Evolutionary conservation across 2,329 filamentous ascomycete genomes (phyloP), one percentile per base, ranked within the genome.

Genomic region (Monascus ruber): DNA sequence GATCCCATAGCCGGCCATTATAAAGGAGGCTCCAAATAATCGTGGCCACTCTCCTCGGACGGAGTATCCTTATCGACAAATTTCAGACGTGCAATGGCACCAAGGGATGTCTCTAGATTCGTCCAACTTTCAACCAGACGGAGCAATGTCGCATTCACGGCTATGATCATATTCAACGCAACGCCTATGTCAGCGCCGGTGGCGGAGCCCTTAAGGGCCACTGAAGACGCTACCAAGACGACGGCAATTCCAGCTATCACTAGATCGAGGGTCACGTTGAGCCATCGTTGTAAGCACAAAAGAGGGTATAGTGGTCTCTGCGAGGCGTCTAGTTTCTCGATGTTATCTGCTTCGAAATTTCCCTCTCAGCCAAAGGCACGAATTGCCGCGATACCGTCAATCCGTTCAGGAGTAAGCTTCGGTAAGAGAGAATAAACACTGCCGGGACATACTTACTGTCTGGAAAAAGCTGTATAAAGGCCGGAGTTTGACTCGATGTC

Each of bases 401-500:
- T 17, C 17, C 3, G 17, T 3, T 3, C 17, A 17, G 17, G 17
- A 17, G 3, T 17, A 17, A 17, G 17, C 17, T 17, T 17, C 3
- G 17, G 17, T 17, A 17, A 2, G 17, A 17, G 17, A 17, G 17
- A 17, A 17, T 3, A 17, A 17, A 17, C 17, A 17, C 17, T 17
- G 17, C 17, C 17, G 3, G 17, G 17, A 17, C 17, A 17, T 17
- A 53, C 1, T 72, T 45, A 0, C 68, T 70, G 39, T 75, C 72
- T 6, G 64, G 56, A 43, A 73, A 73, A 32, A 73, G 66, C 17
- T 1, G 69, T 66, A 45, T 69, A 72, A 0, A 74, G 55, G 0
- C 68, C 66, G 1, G 63, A 60, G 36, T 71, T 71, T 3, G 65
- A 56, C 48, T 74, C 72, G 1, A 75, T 58, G 47, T 76, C 73